Percentiles rank a stretch among this genome's conserved stretches.
Evolutionary conservation across 257 asterid species (phyloP).

Genomic region (Solanum lycopersicoides): DNA sequence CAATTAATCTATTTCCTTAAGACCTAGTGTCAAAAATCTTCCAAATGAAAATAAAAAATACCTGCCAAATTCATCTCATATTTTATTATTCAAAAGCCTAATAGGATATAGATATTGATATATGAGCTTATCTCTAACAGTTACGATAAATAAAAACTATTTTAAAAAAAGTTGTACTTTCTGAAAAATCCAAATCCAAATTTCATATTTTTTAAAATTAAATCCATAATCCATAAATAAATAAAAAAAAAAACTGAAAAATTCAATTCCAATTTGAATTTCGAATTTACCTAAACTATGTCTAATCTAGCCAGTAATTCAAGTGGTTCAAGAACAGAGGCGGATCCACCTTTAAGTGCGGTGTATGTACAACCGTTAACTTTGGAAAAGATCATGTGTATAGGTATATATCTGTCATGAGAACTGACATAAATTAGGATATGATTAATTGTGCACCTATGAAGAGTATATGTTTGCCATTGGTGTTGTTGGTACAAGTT

Average conservation of each 20-base stretch:
- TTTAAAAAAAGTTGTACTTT: background rate
- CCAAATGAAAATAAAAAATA: background rate
- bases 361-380: no score
- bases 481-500: no score
- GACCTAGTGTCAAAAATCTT: background rate
- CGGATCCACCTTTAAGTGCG: no score
- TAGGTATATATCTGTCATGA: no score
- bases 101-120: background rate
- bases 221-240: background rate
- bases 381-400: no score
- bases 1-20: background rate
- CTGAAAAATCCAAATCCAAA: background rate
- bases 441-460: no score
- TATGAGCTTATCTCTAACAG: background rate
- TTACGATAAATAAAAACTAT: background rate
- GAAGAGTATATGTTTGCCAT: no score
- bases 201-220: background rate
- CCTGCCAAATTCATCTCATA: background rate
- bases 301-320: background rate
- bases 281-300: background rate
- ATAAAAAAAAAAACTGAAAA: background rate
- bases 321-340: background rate
- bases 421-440: no score
- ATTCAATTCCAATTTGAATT: background rate
- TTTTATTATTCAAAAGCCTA: background rate